Conservation (phyloP, 352 stramenopile genomes). For the Phytophthora crassamura region DNA sequence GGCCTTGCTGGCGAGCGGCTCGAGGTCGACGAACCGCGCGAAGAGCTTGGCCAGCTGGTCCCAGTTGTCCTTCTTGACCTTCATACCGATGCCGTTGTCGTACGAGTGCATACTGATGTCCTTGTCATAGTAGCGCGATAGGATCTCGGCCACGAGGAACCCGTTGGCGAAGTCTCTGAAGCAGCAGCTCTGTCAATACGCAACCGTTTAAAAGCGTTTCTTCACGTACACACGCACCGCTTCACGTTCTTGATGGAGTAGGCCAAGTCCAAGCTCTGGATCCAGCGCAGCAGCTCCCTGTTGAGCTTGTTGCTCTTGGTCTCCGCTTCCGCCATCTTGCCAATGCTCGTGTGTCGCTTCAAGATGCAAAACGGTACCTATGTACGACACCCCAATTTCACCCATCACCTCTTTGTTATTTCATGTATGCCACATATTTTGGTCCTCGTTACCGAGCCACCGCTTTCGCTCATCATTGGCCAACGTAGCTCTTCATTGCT, state of each 20-base stretch:
- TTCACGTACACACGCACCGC: conserved; percentile 44
- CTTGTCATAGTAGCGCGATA: conserved; percentile 93
- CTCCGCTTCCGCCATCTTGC: conserved; percentile 17
- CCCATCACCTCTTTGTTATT: no score
- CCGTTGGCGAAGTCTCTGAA: conserved; percentile 89
- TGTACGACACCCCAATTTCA: background rate
- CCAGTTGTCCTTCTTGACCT: conserved; percentile 94
- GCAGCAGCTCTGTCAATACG: background rate
- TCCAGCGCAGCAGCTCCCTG: conserved; percentile 91
- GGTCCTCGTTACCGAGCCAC: conserved; percentile 8
- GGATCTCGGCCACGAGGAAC: conserved; percentile 93
- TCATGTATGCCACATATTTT: conserved; percentile 6
- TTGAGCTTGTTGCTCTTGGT: conserved; percentile 77
- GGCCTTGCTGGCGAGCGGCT: conserved; percentile 53
- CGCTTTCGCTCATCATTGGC: conserved; percentile 31
- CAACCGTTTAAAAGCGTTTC: background rate
- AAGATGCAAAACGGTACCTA: conserved; percentile 7
- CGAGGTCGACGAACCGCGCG: conserved; percentile 69
- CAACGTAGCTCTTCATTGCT: conserved; percentile 35
- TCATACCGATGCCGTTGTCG: conserved; percentile 92
- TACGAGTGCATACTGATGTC: conserved; percentile 94
- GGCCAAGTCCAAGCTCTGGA: conserved; percentile 93
- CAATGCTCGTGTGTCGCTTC: conserved; percentile 19
- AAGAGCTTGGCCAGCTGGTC: conserved; percentile 89
- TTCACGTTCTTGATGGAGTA: conserved; percentile 96